Evolutionary conservation across 169 alveolate genomes (phyloP).

Genomic region (Pseudocohnilembus persalinus): DNA sequence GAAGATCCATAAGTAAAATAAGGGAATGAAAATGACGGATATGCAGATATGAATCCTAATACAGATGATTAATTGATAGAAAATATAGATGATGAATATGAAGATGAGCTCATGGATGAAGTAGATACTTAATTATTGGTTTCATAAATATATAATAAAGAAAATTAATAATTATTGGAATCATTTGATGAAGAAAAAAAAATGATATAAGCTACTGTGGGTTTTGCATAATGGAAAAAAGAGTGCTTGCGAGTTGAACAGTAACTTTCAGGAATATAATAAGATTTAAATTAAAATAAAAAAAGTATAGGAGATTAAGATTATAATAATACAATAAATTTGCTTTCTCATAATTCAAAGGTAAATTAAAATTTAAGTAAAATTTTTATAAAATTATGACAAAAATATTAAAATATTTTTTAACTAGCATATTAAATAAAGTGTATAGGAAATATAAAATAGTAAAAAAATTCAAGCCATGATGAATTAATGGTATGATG

Average conservation of each 20-base stretch:
- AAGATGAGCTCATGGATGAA: constrained; percentile 38
- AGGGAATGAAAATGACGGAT: constrained; percentile 10
- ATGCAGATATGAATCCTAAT: constrained; percentile 23
- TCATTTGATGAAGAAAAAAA: constrained; percentile 37
- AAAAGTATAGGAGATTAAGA: constrained; percentile 7
- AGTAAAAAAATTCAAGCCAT: background rate
- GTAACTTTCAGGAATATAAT: constrained; percentile 30
- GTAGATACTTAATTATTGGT: constrained; percentile 26
- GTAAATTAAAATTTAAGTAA: background rate
- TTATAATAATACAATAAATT: constrained; percentile 11
- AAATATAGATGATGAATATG: constrained; percentile 41
- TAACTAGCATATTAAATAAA: background rate
- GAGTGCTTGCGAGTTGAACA: constrained; percentile 44
- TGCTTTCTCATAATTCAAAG: background rate
- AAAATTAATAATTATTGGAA: constrained; percentile 11
- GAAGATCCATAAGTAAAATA: constrained; percentile 38
- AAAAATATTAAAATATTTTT: constrained; percentile 2
- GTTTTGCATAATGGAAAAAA: constrained; percentile 52
- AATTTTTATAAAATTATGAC: background rate
- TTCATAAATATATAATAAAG: constrained; percentile 10
- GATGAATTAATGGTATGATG: background rate
- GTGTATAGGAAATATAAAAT: background rate
- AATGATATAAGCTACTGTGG: constrained; percentile 40
- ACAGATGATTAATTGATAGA: constrained; percentile 12
- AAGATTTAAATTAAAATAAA: constrained; percentile 40